phyloP scores from a whole-genome alignment of 768 basidiomycete species.

The Calocybe indica region DNA sequence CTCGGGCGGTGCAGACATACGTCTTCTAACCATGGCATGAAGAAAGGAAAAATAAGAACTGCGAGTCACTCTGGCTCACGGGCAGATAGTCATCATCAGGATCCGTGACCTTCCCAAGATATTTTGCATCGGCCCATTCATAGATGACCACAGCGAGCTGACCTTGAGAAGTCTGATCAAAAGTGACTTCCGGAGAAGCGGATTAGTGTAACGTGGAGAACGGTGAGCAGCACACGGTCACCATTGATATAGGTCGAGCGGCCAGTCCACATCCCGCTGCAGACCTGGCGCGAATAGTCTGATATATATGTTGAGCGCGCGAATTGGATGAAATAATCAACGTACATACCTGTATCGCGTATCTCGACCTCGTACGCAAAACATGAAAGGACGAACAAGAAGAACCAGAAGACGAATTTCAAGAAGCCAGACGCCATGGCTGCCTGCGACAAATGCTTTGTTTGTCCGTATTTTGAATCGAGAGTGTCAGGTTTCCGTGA shows the following conservation, averaged over 20 bases:
- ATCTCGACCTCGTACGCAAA: slow-evolving; percentile 61
- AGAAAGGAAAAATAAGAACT: slow-evolving; percentile 8
- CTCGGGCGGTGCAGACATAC: slow-evolving; percentile 87
- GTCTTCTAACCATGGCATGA: slow-evolving; percentile 61
- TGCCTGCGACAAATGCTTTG: slow-evolving; percentile 13
- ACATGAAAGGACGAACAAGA: slow-evolving; percentile 26
- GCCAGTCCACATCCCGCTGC: slow-evolving; percentile 92
- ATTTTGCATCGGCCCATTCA: slow-evolving; percentile 86
- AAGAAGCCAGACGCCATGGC: slow-evolving; percentile 13
- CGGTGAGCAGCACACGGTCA: slow-evolving; percentile 26
- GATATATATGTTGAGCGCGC: slow-evolving; percentile 6
- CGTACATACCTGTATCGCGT: slow-evolving; percentile 44
- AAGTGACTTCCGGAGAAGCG: slow-evolving; percentile 48
- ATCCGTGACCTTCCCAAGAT: slow-evolving; percentile 71
- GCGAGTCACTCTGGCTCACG: slow-evolving; percentile 37
- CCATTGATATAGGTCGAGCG: slow-evolving; percentile 78
- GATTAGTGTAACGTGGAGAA: too few relatives aligned
- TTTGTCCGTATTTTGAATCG: slow-evolving; percentile 30
- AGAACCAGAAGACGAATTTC: slow-evolving; percentile 18
- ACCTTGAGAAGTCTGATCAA: slow-evolving; percentile 72
- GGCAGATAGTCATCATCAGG: slow-evolving; percentile 48
- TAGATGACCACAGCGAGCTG: slow-evolving; percentile 94
- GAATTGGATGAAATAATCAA: slow-evolving; percentile 7
- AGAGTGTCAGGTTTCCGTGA: slow-evolving; percentile 11
- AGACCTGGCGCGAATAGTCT: slow-evolving; percentile 85